Evolutionary conservation across 768 basidiomycete species (phyloP).

Genomic region (Leucosporidium scottii): DNA sequence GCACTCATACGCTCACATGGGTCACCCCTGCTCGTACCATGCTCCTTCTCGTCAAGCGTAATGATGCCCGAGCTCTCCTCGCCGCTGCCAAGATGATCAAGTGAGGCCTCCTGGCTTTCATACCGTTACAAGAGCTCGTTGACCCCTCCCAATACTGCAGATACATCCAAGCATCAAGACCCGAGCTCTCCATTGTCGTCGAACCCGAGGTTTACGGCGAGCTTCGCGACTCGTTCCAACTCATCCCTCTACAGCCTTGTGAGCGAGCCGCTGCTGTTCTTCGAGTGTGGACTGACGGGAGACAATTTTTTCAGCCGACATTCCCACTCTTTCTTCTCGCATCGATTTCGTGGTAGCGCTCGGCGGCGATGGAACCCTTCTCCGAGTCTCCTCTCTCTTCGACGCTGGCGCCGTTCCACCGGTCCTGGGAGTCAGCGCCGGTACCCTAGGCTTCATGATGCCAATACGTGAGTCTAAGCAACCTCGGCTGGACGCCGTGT

Average conservation of each 20-base stretch:
- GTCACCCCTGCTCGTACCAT: conserved; percentile 24
- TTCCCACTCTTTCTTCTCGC: conserved; percentile 22
- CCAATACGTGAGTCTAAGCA: conserved; percentile 71
- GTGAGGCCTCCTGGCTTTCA: conserved; percentile 15
- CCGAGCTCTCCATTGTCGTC: conserved; percentile 29
- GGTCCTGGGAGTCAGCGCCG: conserved; percentile 84
- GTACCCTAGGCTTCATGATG: conserved; percentile 83
- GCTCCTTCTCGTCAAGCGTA: conserved; percentile 43
- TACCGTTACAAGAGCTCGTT: background rate
- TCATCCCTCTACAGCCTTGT: background rate
- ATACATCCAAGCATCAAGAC: conserved; percentile 25
- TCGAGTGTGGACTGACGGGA: background rate
- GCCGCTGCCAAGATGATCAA: conserved; percentile 37
- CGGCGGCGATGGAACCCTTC: conserved; percentile 90
- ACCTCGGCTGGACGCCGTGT: background rate
- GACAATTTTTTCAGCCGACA: background rate
- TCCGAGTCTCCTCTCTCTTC: conserved; percentile 87
- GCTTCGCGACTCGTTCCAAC: background rate
- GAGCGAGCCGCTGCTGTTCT: background rate
- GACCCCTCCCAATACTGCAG: background rate
- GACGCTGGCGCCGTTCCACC: conserved; percentile 86
- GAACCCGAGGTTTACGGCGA: conserved; percentile 21
- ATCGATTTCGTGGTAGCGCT: conserved; percentile 85
- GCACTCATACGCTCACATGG: conserved; percentile 24
- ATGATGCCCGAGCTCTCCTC: conserved; percentile 38